Conservation (phyloP, 2,329 filamentous ascomycete genomes). For the Monosporascus sp. region DNA sequence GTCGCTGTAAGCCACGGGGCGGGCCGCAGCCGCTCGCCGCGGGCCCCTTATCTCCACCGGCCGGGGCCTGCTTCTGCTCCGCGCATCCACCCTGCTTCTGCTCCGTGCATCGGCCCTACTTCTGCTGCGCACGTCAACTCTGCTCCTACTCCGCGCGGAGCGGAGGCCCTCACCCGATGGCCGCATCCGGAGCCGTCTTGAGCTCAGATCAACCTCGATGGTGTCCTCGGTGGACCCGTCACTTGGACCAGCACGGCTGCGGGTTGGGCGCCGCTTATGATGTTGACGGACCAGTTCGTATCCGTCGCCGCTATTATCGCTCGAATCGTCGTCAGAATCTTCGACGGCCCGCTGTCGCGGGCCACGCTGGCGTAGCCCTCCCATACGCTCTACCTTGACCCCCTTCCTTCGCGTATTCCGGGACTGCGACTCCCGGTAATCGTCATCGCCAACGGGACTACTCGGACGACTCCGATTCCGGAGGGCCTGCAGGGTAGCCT, state of each 20-base stretch:
- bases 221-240: not conserved
- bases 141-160: too few species aligned
- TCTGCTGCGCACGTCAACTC: too few species aligned
- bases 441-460: not conserved
- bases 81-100: too few species aligned
- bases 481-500: slow-evolving; percentile 1
- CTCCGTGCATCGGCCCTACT: too few species aligned
- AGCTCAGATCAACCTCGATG: not conserved
- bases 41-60: not conserved
- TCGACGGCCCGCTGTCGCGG: not conserved
- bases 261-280: not conserved
- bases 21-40: not conserved
- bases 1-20: not conserved
- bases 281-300: not conserved
- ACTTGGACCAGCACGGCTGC: not conserved
- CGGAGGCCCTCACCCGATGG: too few species aligned
- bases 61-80: not conserved
- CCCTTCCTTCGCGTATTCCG: not conserved
- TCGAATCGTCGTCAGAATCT: not conserved
- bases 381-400: not conserved
- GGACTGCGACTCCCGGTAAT: not conserved
- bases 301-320: not conserved
- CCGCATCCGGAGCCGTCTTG: too few species aligned
- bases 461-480: not conserved
- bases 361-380: not conserved